Percentiles rank a stretch among this genome's conserved stretches.
Evolutionary conservation across 129 eudicot genomes (phyloP).

Genomic region (Apium graveolens): DNA sequence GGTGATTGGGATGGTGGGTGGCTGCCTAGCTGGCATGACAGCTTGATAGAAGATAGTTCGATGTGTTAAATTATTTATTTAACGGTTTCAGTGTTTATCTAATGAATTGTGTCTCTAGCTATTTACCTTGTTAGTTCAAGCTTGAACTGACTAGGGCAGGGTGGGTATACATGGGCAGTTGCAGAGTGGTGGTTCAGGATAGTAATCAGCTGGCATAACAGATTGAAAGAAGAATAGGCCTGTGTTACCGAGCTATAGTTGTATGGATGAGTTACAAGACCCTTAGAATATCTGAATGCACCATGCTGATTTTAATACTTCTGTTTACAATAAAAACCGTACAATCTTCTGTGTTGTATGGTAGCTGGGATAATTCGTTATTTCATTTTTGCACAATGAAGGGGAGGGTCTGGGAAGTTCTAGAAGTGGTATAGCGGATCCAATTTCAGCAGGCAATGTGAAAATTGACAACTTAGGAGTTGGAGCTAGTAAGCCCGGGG

Average conservation of each 20-base stretch:
- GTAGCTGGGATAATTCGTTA: background rate
- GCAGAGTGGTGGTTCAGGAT: no score
- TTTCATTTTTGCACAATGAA: conserved; percentile 12
- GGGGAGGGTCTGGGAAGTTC: conserved; percentile 83
- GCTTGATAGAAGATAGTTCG: background rate
- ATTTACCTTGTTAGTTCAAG: no score
- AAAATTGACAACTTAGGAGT: conserved; percentile 63
- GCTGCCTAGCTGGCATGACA: background rate
- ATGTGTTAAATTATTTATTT: no score
- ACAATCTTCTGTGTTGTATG: background rate
- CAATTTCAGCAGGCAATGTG: conserved; percentile 58
- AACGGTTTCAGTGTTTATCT: no score
- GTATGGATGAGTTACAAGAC: background rate
- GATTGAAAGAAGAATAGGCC: no score
- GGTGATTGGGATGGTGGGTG: background rate
- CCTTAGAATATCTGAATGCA: background rate
- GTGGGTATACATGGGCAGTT: no score
- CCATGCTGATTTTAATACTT: background rate
- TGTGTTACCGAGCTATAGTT: background rate
- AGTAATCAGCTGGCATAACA: no score
- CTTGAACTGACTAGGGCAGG: no score
- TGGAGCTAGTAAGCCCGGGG: conserved; percentile 69
- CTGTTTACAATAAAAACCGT: background rate
- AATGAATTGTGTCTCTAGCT: no score
- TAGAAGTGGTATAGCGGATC: conserved; percentile 60